phyloP scores from a whole-genome alignment of 2,329 filamentous ascomycete species.

The Helotiales sp. region DNA sequence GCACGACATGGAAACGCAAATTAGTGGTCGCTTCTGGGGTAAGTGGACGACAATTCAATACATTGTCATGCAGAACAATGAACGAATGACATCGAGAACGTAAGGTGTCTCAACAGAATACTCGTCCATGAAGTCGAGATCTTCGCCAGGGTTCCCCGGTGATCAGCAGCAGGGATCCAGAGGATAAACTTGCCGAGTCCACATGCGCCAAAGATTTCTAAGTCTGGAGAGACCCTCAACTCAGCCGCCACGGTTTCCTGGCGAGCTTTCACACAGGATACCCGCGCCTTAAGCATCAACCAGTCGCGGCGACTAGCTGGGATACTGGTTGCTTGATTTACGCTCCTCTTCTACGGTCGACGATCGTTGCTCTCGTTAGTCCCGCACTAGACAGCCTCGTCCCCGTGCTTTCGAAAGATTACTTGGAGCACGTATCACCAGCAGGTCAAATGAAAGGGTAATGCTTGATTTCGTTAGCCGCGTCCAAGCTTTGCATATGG shows the following conservation, averaged over 20 bases:
- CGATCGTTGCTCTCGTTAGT: too few species aligned
- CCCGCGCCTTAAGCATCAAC: background rate
- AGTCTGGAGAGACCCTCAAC: background rate
- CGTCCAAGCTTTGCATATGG: background rate
- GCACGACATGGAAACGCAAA: background rate
- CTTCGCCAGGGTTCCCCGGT: background rate
- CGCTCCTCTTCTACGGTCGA: too few species aligned
- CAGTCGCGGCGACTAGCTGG: background rate
- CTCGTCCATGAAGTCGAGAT: constrained; percentile 2
- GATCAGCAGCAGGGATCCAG: background rate
- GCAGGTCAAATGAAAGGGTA: too few species aligned
- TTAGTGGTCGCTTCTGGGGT: background rate
- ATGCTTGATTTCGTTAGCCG: background rate
- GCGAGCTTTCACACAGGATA: background rate
- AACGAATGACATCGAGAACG: background rate
- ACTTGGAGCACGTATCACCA: too few species aligned
- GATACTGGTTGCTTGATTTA: background rate
- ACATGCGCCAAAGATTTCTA: background rate
- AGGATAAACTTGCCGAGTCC: background rate
- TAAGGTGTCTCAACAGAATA: background rate
- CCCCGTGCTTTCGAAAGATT: too few species aligned
- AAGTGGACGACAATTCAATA: background rate
- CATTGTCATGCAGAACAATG: background rate
- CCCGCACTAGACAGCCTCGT: too few species aligned
- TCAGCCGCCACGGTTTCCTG: background rate